Evolutionary conservation across 2,329 filamentous ascomycete genomes (phyloP).

Genomic region (Fusarium sp.): DNA sequence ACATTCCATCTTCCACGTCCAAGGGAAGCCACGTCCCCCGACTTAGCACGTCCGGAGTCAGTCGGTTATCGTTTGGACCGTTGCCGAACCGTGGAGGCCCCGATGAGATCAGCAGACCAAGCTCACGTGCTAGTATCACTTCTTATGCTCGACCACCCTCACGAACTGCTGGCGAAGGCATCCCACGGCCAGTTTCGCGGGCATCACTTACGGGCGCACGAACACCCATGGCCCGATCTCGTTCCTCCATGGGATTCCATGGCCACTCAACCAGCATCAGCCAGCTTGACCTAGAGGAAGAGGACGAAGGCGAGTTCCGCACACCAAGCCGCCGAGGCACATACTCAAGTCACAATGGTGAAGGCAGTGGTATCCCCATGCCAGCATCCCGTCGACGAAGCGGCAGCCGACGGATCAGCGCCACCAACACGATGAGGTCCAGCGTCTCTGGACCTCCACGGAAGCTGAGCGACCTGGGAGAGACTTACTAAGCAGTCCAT

Average conservation of each 20-base stretch:
- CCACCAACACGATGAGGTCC: constrained; percentile 53
- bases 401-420: constrained; percentile 57
- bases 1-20: constrained; percentile 53
- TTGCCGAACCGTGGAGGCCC: constrained; percentile 67
- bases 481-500: constrained; percentile 61
- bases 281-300: constrained; percentile 62
- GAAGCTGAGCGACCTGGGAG: constrained; percentile 64
- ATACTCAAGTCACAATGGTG: constrained; percentile 59
- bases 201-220: constrained; percentile 70
- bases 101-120: constrained; percentile 69
- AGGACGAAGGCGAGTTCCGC: constrained; percentile 57
- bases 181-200: constrained; percentile 73
- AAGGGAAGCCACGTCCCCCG: constrained; percentile 66
- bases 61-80: constrained; percentile 72
- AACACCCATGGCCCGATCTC: constrained; percentile 76
- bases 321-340: constrained; percentile 69
- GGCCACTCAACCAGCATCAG: constrained; percentile 70
- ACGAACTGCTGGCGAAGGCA: constrained; percentile 62
- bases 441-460: constrained; percentile 51
- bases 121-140: constrained; percentile 76
- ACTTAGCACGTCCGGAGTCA: constrained; percentile 72
- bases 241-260: constrained; percentile 77
- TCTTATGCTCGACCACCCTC: constrained; percentile 67
- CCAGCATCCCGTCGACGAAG: constrained; percentile 60
- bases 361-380: constrained; percentile 62